Evolutionary conservation across 2,329 filamentous ascomycete species (phyloP).

Genomic region (Cercospora sesami): DNA sequence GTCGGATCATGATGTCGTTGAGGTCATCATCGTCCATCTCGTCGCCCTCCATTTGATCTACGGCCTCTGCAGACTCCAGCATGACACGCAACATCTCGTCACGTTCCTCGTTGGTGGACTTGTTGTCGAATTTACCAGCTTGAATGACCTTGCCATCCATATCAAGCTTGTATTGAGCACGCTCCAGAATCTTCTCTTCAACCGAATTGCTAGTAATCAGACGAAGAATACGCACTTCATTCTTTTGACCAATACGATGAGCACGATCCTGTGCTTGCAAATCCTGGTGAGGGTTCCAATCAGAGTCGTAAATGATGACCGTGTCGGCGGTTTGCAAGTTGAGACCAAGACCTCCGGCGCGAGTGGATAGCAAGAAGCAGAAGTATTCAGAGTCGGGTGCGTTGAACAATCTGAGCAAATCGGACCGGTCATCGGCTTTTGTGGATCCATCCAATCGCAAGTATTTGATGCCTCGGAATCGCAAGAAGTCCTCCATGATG

Average conservation of each 20-base stretch:
- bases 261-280: slow-evolving; percentile 98
- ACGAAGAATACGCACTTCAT: slow-evolving; percentile 93
- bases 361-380: slow-evolving; percentile 96
- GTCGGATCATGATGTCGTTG: slow-evolving; percentile 90
- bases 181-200: slow-evolving; percentile 96
- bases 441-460: slow-evolving; percentile 94
- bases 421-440: slow-evolving; percentile 94
- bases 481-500: slow-evolving; percentile 98
- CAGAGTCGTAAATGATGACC: slow-evolving; percentile 98
- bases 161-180: slow-evolving; percentile 95
- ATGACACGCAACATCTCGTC: slow-evolving; percentile 94
- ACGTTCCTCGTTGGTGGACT: slow-evolving; percentile 96
- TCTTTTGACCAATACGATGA: slow-evolving; percentile 99
- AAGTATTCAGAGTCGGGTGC: slow-evolving; percentile 88
- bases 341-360: slow-evolving; percentile 94
- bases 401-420: slow-evolving; percentile 86
- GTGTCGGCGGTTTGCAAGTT: slow-evolving; percentile 98
- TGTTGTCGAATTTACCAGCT: slow-evolving; percentile 98
- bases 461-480: slow-evolving; percentile 79
- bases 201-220: slow-evolving; percentile 96
- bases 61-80: slow-evolving; percentile 73
- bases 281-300: slow-evolving; percentile 99
- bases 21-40: slow-evolving; percentile 99
- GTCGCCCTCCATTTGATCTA: slow-evolving; percentile 76
- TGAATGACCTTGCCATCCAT: slow-evolving; percentile 99